These are phyloP conservation scores for Bolboschoenoplectus hybrid DNA, from an alignment of 202 grass and related monocot genomes.

Conservation along the genomic window DNA sequence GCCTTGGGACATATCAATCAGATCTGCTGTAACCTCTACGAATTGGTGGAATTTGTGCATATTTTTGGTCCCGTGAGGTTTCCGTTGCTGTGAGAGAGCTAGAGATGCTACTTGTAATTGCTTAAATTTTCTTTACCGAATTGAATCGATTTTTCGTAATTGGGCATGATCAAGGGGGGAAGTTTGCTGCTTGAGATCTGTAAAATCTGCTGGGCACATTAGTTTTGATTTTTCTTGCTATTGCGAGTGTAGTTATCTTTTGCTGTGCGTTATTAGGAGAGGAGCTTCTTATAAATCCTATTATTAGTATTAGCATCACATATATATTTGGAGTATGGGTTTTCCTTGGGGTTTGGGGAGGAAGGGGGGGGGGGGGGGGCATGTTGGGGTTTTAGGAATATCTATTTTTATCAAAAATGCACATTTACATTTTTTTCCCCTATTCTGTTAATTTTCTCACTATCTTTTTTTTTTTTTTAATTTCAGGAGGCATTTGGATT, in stretches of 20 bases:
- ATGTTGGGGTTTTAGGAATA: constrained; percentile 15
- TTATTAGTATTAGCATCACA: constrained; percentile 22
- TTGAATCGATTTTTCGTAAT: constrained; percentile 30
- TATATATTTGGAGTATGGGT: constrained; percentile 19
- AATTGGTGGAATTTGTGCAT: constrained; percentile 28
- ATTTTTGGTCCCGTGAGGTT: constrained; percentile 8
- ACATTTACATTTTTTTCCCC: neutral
- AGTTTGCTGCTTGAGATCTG: constrained; percentile 37
- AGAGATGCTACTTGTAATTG: constrained; percentile 34
- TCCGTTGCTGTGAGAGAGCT: neutral
- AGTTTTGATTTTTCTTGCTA: constrained; percentile 3
- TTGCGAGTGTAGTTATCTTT: constrained; percentile 24
- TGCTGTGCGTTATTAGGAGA: constrained; percentile 19
- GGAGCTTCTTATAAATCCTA: constrained; percentile 15
- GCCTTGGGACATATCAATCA: neutral
- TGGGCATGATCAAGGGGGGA: constrained; percentile 33
- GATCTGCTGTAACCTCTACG: constrained; percentile 29
- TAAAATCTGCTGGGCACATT: constrained; percentile 10
- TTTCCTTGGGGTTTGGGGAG: neutral
- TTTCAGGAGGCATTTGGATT: constrained; percentile 32
- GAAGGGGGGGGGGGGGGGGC: neutral
- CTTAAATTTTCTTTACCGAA: neutral
- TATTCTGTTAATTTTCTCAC: constrained; percentile 3
- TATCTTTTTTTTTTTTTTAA: constrained; percentile 4
- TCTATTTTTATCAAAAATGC: constrained; percentile 24